Conservation (phyloP, 768 basidiomycete species). For the Hebeloma cylindrosporum region DNA sequence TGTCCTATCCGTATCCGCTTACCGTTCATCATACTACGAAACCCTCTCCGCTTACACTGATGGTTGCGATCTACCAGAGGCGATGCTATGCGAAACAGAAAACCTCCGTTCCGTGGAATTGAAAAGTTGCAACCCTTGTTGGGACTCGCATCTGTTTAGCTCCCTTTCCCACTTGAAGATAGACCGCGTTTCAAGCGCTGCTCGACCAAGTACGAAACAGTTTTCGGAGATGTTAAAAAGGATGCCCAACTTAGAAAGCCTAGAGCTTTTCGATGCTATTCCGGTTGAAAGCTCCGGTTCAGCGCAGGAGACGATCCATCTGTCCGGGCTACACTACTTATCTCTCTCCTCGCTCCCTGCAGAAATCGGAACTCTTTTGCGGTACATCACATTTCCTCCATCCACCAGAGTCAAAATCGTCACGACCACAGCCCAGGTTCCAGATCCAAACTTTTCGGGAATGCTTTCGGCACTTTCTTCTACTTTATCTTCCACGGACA, state of each 20-base stretch:
- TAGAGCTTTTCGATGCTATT: constrained; percentile 2
- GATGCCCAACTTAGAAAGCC: constrained; percentile 1
- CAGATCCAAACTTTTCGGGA: too few relatives aligned
- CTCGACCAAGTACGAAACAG: constrained; percentile 34
- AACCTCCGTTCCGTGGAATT: constrained; percentile 38
- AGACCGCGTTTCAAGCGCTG: constrained; percentile 22
- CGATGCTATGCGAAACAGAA: neutral
- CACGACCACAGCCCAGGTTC: too few relatives aligned
- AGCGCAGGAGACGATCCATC: constrained; percentile 1
- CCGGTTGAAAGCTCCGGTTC: neutral
- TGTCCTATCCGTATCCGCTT: too few relatives aligned
- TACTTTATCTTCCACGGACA: too few relatives aligned
- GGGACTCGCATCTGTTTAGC: constrained; percentile 35
- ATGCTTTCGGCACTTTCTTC: too few relatives aligned
- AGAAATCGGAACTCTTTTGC: constrained; percentile 5
- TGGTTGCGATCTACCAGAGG: too few relatives aligned
- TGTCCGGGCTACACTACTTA: constrained; percentile 2
- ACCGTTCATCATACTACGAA: too few relatives aligned
- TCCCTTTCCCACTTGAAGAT: constrained; percentile 40
- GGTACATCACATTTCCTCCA: neutral
- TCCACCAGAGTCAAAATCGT: neutral
- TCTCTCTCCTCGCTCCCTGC: neutral
- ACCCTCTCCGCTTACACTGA: too few relatives aligned
- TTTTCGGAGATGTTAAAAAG: constrained; percentile 3
- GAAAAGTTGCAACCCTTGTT: constrained; percentile 31